phyloP scores from a whole-genome alignment of 495 filamentous ascomycete species.

The Neurospora sp. region DNA sequence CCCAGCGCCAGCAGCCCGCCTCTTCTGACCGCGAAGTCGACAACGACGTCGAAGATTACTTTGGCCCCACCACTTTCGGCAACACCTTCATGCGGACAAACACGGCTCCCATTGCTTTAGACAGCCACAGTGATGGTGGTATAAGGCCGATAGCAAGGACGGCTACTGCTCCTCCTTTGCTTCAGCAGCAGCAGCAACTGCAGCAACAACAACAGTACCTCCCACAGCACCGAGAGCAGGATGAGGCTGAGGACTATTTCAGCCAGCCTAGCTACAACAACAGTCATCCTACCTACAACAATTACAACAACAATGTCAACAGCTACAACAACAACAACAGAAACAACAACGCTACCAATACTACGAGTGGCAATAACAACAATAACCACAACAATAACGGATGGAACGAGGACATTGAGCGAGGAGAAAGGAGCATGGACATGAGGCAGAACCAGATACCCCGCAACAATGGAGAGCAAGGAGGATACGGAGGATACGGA shows the following conservation, averaged over 20 bases:
- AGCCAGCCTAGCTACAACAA: not conserved
- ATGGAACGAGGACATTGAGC: slow-evolving; percentile 26
- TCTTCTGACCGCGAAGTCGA: not conserved
- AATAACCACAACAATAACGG: slow-evolving; percentile 19
- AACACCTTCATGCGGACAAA: not conserved
- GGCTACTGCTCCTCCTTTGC: not conserved
- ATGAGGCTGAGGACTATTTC: not conserved
- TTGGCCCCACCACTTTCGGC: not conserved
- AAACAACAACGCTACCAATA: slow-evolving; percentile 9
- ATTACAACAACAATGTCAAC: not conserved
- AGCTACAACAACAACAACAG: not conserved
- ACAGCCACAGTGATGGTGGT: not conserved
- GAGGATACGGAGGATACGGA: not conserved
- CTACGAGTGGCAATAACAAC: slow-evolving; percentile 1
- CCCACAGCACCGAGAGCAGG: not conserved
- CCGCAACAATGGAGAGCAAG: not conserved
- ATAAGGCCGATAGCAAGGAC: not conserved
- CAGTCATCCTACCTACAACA: not conserved
- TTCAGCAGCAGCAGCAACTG: not conserved
- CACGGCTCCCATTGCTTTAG: not conserved
- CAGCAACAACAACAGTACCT: not conserved
- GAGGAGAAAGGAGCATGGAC: slow-evolving; percentile 10
- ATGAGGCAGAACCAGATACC: not conserved
- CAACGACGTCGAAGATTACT: not conserved
- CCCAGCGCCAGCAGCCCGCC: not conserved